Base-by-base conservation (phyloP, 1,284 basidiomycete genomes). In the Afroboletus lepidellus region DNA sequence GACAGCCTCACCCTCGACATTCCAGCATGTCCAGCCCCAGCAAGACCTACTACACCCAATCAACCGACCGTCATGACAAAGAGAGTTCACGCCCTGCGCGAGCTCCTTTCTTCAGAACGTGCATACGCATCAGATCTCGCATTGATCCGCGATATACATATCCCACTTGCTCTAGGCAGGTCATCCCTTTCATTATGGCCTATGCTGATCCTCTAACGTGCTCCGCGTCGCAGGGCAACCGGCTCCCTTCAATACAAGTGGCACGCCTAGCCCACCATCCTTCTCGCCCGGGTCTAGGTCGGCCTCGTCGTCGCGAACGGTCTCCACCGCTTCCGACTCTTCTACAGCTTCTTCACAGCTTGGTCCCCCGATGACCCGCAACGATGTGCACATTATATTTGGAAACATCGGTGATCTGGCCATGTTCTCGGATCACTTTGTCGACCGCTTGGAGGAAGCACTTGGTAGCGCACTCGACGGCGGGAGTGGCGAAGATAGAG, bases 81-180 rank as follows among this genome's bases (percentile, higher is more conserved):
- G 72, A 83, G 94, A 24, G 78, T 85, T 23, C 89, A 96, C 65
- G 87, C 93, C 2, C 74, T 98, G 32, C 80, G 86, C 43, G 94
- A 98, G 64, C 76, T 95, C 21, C 78, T 92, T 39, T 80, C 83
- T 12, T 94, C 92, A 20, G 94, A 98, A 67, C 77, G 88, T 25
- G 85, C 89, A 0, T 96, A 96, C 70, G 91, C 94, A 1, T 86
- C 83, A 11, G 94, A 98, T 74, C 77, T 98, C 20, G 86, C 87
- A 3, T 76, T 97, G 45, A 83, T 97, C 48, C 78, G 87, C 42
- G 89, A 94, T 60, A 81, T 95, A 25, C 92, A 94, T 66, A 83
- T 94, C 41, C 87, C 87, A 9, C 71, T 90, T 51, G 88, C 88
- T 29, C 70, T 85, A 64, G 88, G 89, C 79, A 68, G 54, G 74